Evolutionary conservation across 148 eudicot genomes (phyloP).

Genomic region (Persicaria tinctoria): DNA sequence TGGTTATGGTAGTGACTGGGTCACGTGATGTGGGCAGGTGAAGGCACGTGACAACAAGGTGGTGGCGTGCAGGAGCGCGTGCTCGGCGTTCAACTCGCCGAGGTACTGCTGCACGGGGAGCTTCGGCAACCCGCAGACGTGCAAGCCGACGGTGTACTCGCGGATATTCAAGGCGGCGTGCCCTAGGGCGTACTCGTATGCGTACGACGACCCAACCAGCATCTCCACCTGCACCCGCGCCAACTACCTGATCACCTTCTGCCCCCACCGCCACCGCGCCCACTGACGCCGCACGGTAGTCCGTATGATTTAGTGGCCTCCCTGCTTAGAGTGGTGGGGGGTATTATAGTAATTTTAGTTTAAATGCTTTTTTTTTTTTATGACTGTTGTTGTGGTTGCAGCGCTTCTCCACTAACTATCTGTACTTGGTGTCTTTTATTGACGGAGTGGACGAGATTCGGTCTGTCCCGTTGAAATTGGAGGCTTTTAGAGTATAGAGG

Average conservation of each 20-base stretch:
- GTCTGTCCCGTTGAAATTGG: no score
- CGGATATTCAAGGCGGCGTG: conserved; percentile 84
- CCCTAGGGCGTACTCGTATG: conserved; percentile 88
- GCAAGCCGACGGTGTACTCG: conserved; percentile 95
- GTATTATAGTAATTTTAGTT: no score
- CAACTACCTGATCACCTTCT: conserved; percentile 76
- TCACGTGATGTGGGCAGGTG: conserved; percentile 33
- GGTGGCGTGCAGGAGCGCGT: conserved; percentile 93
- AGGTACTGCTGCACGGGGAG: conserved; percentile 81
- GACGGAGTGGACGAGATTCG: no score
- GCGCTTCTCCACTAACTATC: no score
- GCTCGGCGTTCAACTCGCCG: conserved; percentile 85
- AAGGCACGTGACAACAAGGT: conserved; percentile 44
- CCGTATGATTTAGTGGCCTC: no score
- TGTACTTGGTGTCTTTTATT: no score
- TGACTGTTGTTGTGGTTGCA: no score
- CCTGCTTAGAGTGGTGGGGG: no score
- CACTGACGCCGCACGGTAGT: no score
- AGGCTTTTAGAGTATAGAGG: no score
- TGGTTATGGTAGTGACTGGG: background rate
- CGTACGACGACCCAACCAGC: conserved; percentile 98
- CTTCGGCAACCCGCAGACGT: conserved; percentile 71
- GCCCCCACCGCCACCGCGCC: conserved; percentile 45
- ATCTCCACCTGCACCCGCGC: conserved; percentile 77
- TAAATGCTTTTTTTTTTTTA: no score